These are phyloP conservation scores for Trichosanthes truncata DNA, from an alignment of 306 rosid species.

Conservation along the genomic window DNA sequence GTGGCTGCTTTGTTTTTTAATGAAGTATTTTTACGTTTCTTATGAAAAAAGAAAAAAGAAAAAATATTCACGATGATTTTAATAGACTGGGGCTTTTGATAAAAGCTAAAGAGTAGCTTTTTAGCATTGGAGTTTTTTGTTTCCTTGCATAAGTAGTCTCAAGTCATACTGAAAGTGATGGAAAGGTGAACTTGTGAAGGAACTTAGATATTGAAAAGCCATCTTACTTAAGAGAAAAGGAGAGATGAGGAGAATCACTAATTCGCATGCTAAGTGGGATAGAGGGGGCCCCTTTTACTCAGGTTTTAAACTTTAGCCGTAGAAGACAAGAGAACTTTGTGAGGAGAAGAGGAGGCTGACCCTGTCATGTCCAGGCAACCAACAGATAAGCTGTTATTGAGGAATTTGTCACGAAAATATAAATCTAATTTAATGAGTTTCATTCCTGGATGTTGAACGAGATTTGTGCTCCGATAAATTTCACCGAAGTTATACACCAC, in stretches of 20 bases:
- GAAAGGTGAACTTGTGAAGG: background rate
- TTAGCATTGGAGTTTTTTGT: background rate
- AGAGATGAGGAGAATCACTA: background rate
- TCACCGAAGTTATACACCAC: background rate
- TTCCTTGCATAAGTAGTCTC: background rate
- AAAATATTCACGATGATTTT: no score
- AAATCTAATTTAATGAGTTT: background rate
- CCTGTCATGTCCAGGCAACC: background rate
- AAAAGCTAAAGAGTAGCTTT: background rate
- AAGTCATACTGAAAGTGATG: background rate
- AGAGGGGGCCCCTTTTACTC: background rate
- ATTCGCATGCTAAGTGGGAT: background rate
- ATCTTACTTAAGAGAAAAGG: background rate
- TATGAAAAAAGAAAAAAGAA: no score
- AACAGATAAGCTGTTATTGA: background rate
- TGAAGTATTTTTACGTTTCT: no score
- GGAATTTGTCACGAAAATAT: background rate
- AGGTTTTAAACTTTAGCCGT: background rate
- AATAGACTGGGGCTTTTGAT: background rate
- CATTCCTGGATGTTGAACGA: background rate
- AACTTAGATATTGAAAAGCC: background rate
- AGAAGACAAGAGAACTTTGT: background rate
- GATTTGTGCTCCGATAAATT: background rate
- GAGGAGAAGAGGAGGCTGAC: background rate
- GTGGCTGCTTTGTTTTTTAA: no score